Percentiles rank a stretch among this genome's conserved stretches.
Evolutionary conservation across 495 filamentous ascomycete genomes (phyloP).

Genomic region (Filosporella fistucella): DNA sequence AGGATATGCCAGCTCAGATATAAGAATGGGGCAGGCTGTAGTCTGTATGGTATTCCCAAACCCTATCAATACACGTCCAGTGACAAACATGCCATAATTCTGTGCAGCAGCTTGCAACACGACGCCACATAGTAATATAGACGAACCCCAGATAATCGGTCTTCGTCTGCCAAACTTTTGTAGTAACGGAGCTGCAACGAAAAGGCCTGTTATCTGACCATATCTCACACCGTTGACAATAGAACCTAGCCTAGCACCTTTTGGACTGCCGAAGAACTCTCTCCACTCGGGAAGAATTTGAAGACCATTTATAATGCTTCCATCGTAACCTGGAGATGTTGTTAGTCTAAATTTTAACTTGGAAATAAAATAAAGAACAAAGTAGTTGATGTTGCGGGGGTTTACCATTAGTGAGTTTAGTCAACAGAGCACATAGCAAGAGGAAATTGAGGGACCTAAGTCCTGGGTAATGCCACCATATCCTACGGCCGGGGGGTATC

Average conservation of each 20-base stretch:
- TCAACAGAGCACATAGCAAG: no score
- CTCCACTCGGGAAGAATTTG: no score
- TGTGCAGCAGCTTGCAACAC: conserved; percentile 41
- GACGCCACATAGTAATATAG: conserved; percentile 36
- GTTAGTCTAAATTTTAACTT: no score
- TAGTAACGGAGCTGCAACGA: conserved; percentile 52
- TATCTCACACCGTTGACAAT: conserved; percentile 38
- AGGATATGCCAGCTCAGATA: conserved; percentile 49
- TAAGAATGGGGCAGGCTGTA: conserved; percentile 44
- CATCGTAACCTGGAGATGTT: not conserved
- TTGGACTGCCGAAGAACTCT: conserved; percentile 18
- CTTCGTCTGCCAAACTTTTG: conserved; percentile 46
- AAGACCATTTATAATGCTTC: not conserved
- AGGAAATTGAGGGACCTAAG: no score
- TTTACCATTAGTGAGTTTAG: no score
- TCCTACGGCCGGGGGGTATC: no score
- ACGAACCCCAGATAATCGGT: conserved; percentile 38
- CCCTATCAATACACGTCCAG: conserved; percentile 36
- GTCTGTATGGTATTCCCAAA: conserved; percentile 40
- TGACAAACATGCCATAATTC: conserved; percentile 37
- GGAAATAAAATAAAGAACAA: not conserved
- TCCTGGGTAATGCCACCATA: no score
- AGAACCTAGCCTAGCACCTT: conserved; percentile 25
- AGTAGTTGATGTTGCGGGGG: no score
- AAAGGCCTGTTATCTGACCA: conserved; percentile 41